A percentile compares a stretch with the other conserved stretches of the same genome.
These are phyloP conservation scores for Suillus clintonianus DNA, from an alignment of 768 basidiomycete genomes.

Conservation along the genomic window DNA sequence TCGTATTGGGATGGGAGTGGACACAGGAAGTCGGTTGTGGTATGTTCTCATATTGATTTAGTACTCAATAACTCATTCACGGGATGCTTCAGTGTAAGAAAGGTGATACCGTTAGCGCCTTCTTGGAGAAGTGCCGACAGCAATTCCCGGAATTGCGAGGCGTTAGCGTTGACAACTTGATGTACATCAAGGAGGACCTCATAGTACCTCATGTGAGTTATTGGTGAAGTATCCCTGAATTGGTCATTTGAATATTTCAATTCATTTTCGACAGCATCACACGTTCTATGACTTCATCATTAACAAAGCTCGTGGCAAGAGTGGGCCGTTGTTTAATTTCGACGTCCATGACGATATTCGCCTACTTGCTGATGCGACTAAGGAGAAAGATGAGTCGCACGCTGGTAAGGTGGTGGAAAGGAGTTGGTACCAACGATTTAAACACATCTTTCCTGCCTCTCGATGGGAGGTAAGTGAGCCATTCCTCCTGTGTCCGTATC, in stretches of 20 bases:
- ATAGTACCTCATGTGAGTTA: slow-evolving; percentile 90
- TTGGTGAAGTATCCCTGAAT: not conserved
- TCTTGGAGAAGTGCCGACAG: slow-evolving; percentile 90
- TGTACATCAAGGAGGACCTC: slow-evolving; percentile 99
- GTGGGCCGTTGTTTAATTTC: slow-evolving; percentile 96
- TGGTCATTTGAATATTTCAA: not conserved
- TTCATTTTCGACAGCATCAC: slow-evolving; percentile 66
- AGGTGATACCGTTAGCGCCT: slow-evolving; percentile 83
- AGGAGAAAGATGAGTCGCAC: slow-evolving; percentile 98
- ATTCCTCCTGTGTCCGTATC: slow-evolving; percentile 5
- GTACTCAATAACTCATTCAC: not conserved
- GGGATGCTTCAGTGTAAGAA: slow-evolving; percentile 81
- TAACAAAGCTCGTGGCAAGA: slow-evolving; percentile 98
- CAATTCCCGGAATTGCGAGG: slow-evolving; percentile 93
- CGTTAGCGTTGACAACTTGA: slow-evolving; percentile 91
- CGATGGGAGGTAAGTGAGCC: slow-evolving; percentile 87
- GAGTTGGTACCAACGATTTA: slow-evolving; percentile 93
- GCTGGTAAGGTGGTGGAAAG: slow-evolving; percentile 98
- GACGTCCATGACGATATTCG: slow-evolving; percentile 99
- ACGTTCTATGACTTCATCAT: slow-evolving; percentile 99
- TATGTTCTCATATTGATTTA: slow-evolving; percentile 42
- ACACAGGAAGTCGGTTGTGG: slow-evolving; percentile 88
- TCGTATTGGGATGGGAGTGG: slow-evolving; percentile 99
- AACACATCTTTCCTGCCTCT: slow-evolving; percentile 96
- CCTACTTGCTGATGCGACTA: slow-evolving; percentile 88